Evolutionary conservation across 2,329 filamentous ascomycete species (phyloP), one percentile per base, ranked within the genome.

Genomic region (Venturia pyrina): DNA sequence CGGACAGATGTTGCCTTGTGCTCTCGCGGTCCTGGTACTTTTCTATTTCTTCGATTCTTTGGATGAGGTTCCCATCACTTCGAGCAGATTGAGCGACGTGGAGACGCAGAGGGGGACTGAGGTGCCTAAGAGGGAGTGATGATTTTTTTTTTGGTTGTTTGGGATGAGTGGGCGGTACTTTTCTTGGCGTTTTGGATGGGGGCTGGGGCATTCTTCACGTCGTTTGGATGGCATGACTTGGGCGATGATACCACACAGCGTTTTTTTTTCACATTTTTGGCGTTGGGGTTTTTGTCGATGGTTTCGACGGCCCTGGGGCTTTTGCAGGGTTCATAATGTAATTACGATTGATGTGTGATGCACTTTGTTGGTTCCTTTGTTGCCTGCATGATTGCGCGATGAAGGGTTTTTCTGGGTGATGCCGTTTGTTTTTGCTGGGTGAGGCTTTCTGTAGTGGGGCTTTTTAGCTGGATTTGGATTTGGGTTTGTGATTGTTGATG

Each of bases 41-140:
- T 64, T 56, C 70, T 37, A 59, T 37, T 59, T 37, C 17, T 59
- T 59, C 13, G 53, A 59, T 59, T 59, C 53, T 37, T 59, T 59
- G 53, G 53, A 59, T 19, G 50, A 37, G 32, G 15, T 37, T 37
- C 53, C 28, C 0, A 37, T 6, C 17, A 24, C 0, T 32, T 17
- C 24, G 50, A 19, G 6, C 13, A 37, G 19, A 15, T 17, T 8
- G 28, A 17, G 53, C 32, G 53, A 59, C 21, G 53, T 59, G 28
- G 53, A 59, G 32, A 59, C 8, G 53, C 53, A 10, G 32, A 37
- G 53, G 28, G 53, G 10, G 32, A 15, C 48, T 28, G 48, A 37
- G 15, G 32, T 19, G 28, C 28, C 28, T 3, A 37, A 37, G 32
- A 34, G 53, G 53, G 17, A 37, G n/a, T 57, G 53, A 57, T 17